Evolutionary conservation across 2,329 filamentous ascomycete genomes (phyloP), one percentile per base, ranked within the genome.

Genomic region (Penicillium sp.): DNA sequence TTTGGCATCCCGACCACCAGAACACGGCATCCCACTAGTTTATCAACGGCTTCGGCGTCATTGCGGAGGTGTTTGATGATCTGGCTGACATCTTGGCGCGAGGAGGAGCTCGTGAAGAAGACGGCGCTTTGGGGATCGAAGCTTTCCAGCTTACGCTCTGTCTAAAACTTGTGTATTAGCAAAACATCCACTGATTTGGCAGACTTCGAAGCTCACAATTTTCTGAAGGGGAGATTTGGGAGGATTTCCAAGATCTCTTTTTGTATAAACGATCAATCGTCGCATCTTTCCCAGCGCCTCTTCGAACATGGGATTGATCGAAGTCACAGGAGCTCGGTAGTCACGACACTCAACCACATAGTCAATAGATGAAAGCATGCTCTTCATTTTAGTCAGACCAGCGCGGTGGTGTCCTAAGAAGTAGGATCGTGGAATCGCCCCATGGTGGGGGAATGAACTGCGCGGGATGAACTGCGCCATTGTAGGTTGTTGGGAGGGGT

Each of bases 1-100:
- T 99, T 99, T 34, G 94, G 94, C 92, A 99, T 97, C 51, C 94
- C 94, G 13, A 97, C 92, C 1, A 97, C 84, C 72, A 99, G 83
- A 53, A 92, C 84, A 45, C 92, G 85, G 62, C 91, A 83, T n/a
- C 92, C 92, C 7, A 89, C 87, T n/a, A 97, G 76, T 21, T 83
- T 66, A 54, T 72, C 70, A 40, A 71, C 65, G 32, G 62, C 67
- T 41, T 60, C 58, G 14, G 66, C 65, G 50, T 72, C 65, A 16
- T 62, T 52, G 53, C 64, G 64, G 47, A 74, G 55, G 53, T 72
- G 63, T 58, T 64, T 67, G 27, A 75, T 59, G 38, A 75, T 69
- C 8, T 67, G 58, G 38, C 52, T 64, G 47, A 71, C 60, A 49
- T 73, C 68, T 39, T 60, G 58, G 9, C 66, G 67, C 21, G 65